Percentiles rank a stretch among this genome's conserved stretches.
These are phyloP conservation scores for Marasmius fiardii DNA, from an alignment of 1,284 basidiomycete genomes.

Conservation along the genomic window DNA sequence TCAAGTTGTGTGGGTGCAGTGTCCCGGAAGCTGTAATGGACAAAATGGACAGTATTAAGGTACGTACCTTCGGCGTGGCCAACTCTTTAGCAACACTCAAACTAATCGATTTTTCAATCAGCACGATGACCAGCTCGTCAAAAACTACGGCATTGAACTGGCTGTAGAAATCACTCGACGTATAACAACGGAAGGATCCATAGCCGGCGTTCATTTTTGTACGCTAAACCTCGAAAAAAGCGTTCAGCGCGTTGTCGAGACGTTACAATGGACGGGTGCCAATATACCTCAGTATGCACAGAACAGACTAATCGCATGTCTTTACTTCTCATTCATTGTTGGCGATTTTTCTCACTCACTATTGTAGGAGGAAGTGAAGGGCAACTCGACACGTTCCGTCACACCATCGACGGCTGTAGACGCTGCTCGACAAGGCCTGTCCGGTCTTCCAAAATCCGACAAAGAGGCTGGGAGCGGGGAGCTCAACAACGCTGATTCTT, in stretches of 20 bases:
- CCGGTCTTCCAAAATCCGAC: conserved; percentile 38
- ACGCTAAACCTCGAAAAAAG: conserved; percentile 98
- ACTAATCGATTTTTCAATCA: conserved; percentile 28
- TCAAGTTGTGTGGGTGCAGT: conserved; percentile 82
- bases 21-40: conserved; percentile 73
- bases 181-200: conserved; percentile 52
- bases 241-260: conserved; percentile 84
- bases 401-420: conserved; percentile 60
- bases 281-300: conserved; percentile 28
- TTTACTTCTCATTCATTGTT: conserved; percentile 1
- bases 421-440: conserved; percentile 48
- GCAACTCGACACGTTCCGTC: conserved; percentile 38
- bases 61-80: conserved; percentile 24
- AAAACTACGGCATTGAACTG: conserved; percentile 82
- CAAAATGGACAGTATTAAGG: conserved; percentile 78
- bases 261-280: conserved; percentile 64
- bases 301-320: conserved; percentile 66
- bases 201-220: conserved; percentile 91
- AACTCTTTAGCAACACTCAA: conserved; percentile 13
- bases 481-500: conserved; percentile 71
- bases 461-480: conserved; percentile 66
- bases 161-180: conserved; percentile 74
- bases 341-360: conserved; percentile 4
- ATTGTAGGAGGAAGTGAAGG: conserved; percentile 23
- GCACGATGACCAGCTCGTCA: conserved; percentile 90